Evolutionary conservation across 1,284 basidiomycete species (phyloP), one percentile per base, ranked within the genome.

Genomic region (Cryptococcus sp.): DNA sequence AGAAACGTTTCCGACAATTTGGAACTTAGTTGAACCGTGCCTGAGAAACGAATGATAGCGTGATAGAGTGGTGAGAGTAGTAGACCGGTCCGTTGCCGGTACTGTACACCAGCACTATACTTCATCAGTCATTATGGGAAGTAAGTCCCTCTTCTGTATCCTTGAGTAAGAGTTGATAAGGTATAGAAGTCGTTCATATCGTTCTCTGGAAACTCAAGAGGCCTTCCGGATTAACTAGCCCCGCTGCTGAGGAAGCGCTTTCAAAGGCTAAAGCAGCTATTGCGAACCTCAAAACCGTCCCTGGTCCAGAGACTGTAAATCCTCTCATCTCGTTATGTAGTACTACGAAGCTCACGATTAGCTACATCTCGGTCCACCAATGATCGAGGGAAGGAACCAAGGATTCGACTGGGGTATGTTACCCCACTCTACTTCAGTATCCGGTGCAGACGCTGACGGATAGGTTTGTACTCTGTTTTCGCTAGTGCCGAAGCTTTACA

Each of bases 391-490:
- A 22, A 57, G 73, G 34, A 59, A 69, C 25, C 70, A 75, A 59
- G 73, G 73, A 1, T 75, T 56, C 49, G 64, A 75, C 58, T 74
- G 55, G 53, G 70, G 70, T 68, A 37, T 48, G 63, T 55, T 13
- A 25, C 40, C 19, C 19, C 14, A 41, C 18, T 36, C n/a, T n/a
- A 36, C 10, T 10, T 36, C 34, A 36, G 10, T 36, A 10, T 10
- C 34, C 34, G 11, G n/a, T 36, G 11, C n/a, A 10, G 11, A 10
- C n/a, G 34, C 34, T 36, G 10, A n/a, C 10, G 7, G 18, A 1
- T 53, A 64, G 73, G 74, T 22, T 62, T 76, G 22, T 74, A 74
- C 63, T 73, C 73, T 3, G 57, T 73, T 50, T 75, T 76, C 49
- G 53, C 64, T 14, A 60, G 57, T 21, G 42, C 55, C 18, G 66